phyloP scores from a whole-genome alignment of 257 asterid genomes.

The Leptodermis oblonga region DNA sequence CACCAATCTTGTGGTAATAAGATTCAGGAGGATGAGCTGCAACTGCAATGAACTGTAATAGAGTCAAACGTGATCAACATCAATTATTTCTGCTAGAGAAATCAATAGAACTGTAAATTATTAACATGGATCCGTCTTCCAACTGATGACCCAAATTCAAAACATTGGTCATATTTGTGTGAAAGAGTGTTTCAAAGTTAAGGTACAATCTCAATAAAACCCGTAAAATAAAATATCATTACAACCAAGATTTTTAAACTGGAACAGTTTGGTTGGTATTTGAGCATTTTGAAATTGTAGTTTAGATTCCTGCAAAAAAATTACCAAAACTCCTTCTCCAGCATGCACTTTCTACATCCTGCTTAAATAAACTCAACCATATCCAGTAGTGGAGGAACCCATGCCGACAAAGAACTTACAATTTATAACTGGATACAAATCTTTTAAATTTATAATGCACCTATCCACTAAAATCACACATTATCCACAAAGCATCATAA shows the following conservation, averaged over 20 bases:
- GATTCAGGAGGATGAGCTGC: constrained; percentile 93
- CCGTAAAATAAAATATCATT: background rate
- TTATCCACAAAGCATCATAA: background rate
- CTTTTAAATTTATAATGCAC: background rate
- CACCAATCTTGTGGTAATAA: constrained; percentile 77
- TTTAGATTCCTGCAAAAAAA: background rate
- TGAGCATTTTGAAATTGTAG: background rate
- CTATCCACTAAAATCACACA: background rate
- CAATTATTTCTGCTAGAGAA: background rate
- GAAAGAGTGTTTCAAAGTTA: background rate
- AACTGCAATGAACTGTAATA: constrained; percentile 76
- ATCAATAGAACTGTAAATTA: background rate
- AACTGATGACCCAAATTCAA: background rate
- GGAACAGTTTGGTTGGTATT: background rate
- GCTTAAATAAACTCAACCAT: background rate
- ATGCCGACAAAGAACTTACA: background rate
- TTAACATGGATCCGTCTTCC: background rate
- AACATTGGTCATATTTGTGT: background rate
- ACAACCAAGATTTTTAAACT: background rate
- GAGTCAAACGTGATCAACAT: constrained; percentile 13
- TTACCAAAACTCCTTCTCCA: background rate
- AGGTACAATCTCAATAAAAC: background rate
- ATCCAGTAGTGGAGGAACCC: background rate
- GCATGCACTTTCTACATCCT: background rate
- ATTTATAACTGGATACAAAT: background rate